These are phyloP conservation scores for Hypoxylon fuscum DNA, from an alignment of 495 filamentous ascomycete genomes.

Conservation along the genomic window DNA sequence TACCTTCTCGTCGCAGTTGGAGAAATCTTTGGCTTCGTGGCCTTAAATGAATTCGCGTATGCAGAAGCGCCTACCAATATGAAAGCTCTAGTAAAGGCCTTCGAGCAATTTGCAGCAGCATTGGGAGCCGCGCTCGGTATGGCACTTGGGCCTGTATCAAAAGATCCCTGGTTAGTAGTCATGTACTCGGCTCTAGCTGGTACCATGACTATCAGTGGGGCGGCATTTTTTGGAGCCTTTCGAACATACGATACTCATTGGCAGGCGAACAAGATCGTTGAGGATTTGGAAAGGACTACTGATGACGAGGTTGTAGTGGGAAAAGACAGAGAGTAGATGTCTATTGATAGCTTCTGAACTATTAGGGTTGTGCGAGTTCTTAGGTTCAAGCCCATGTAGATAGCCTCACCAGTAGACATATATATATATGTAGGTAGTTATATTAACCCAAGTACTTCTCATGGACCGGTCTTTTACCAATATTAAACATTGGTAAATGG, in stretches of 20 bases:
- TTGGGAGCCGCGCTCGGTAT: slow-evolving; percentile 52
- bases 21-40: slow-evolving; percentile 52
- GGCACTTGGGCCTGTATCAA: slow-evolving; percentile 50
- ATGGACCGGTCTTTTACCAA: too few relatives aligned
- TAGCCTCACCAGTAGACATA: too few relatives aligned
- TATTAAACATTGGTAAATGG: too few relatives aligned
- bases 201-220: neutral
- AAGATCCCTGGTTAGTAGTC: slow-evolving; percentile 55
- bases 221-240: neutral
- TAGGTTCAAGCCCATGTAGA: too few relatives aligned
- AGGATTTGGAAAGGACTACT: neutral
- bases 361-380: too few relatives aligned
- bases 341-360: too few relatives aligned
- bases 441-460: too few relatives aligned
- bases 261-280: neutral
- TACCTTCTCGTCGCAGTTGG: slow-evolving; percentile 49
- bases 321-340: too few relatives aligned
- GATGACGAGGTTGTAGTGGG: too few relatives aligned
- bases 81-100: slow-evolving; percentile 40
- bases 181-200: slow-evolving; percentile 54
- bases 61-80: slow-evolving; percentile 50
- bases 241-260: neutral
- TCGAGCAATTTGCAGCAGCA: slow-evolving; percentile 53
- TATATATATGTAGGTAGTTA: too few relatives aligned
- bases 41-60: slow-evolving; percentile 61